Base-by-base conservation (phyloP, 768 basidiomycete species). In the Hysterangium stoloniferum region DNA sequence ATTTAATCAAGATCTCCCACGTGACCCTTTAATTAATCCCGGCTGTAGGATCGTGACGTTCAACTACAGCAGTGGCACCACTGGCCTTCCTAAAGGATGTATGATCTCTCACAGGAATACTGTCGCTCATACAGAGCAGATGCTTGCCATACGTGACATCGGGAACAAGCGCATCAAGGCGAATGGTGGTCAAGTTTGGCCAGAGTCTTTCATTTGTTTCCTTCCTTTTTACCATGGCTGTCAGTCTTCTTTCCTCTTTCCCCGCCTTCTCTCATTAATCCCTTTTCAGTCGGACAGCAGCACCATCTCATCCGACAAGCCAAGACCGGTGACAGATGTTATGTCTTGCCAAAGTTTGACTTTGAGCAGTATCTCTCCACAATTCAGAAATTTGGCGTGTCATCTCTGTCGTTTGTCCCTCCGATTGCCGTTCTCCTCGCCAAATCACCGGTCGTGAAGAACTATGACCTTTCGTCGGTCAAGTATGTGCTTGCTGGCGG, bases 1-100 rank as follows among this genome's bases (percentile, higher is more conserved):
- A 15, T 29, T 45, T 31, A 13, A 45, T 45, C 20, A 2, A 17
- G 44, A 20, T 31, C 33, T 45, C 11, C 11, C 15, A 31, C 17
- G 28, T 28, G 28, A 4, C 25, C 37, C 37, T n/a, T 31, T 11
- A 22, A 31, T 28, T 31, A 31, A 7, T 6, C 6, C 27, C 19
- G 45, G 29, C 45, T 33, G 7, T 47, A 51, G 49, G 12, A 51
- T 51, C 22, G 36, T 51, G 8, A 17, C 49, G 7, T 32, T 51
- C 19, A 51, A 51, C 37, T 87, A 86, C 52, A 70, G 66, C 5
- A 67, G 66, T 63, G 87, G 87, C 4, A 90, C 87, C 1, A 87
- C 84, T 0, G 86, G 88, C 1, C 80, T 80, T 54, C 82, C 88
- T 2, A 92, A 91, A 64, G 88, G 77, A 15, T 51, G 49, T 19